A percentile compares a stretch with the other conserved stretches of the same genome.
These are phyloP conservation scores for Pecoramyces ruminantium DNA, from an alignment of 192 early-diverging fungal genomes.

Conservation along the genomic window DNA sequence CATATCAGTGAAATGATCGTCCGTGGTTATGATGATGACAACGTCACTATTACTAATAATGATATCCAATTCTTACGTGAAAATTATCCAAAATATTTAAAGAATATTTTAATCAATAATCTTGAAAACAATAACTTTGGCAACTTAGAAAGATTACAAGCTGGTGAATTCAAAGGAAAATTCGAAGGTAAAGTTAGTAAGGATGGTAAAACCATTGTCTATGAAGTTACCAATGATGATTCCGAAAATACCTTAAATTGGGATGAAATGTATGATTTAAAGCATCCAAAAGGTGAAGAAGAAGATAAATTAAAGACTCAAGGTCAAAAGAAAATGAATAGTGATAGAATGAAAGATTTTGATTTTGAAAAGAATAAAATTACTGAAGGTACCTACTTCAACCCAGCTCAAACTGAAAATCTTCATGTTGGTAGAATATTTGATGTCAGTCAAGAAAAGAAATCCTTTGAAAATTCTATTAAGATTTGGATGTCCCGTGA, in stretches of 20 bases:
- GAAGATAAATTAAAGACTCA: neutral
- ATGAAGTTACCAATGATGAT: neutral
- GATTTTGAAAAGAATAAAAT: neutral
- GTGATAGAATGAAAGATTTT: neutral
- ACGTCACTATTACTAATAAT: neutral
- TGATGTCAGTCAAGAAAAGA: neutral
- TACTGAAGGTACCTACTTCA: neutral
- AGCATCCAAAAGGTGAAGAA: neutral
- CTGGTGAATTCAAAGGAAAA: neutral
- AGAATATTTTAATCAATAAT: neutral
- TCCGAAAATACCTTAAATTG: neutral
- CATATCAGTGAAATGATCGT: neutral
- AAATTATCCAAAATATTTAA: neutral
- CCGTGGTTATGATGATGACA: neutral
- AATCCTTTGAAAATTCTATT: neutral
- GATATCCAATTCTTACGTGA: neutral
- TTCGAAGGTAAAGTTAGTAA: neutral
- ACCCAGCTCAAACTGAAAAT: neutral
- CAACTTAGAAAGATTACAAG: no score
- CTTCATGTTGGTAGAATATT: neutral
- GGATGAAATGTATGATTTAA: neutral
- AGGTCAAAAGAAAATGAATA: neutral
- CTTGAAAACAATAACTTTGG: neutral
- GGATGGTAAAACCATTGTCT: neutral
- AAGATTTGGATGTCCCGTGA: neutral